phyloP scores from a whole-genome alignment of 176 grass and related monocot species.

The Zoysia pacifica region DNA sequence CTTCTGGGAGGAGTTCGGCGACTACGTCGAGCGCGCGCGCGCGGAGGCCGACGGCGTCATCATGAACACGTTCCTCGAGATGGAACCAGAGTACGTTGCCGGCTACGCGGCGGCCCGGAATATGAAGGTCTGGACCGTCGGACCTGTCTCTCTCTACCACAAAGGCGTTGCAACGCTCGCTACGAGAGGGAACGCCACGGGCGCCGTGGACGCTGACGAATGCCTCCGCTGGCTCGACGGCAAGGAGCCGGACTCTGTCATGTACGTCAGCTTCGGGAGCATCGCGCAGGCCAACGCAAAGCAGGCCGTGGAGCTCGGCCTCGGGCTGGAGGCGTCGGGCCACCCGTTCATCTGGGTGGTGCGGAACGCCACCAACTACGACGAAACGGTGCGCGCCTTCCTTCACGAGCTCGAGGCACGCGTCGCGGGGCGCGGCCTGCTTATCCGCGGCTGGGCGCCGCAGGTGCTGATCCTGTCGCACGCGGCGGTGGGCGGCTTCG shows the following conservation, averaged over 20 bases:
- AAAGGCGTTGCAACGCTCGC: not conserved
- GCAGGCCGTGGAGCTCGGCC: conserved; percentile 56
- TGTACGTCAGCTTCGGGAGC: conserved; percentile 81
- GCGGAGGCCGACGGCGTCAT: conserved; percentile 51
- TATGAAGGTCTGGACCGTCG: conserved; percentile 67
- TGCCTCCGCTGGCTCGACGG: conserved; percentile 61
- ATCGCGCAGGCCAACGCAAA: conserved; percentile 28
- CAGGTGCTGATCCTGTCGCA: conserved; percentile 66
- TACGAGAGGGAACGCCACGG: conserved; percentile 29
- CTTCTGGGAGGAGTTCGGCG: not conserved
- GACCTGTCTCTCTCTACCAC: conserved; percentile 60
- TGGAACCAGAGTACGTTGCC: conserved; percentile 61
- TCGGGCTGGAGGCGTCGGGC: conserved; percentile 48
- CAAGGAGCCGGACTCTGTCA: conserved; percentile 44
- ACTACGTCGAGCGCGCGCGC: conserved; percentile 12
- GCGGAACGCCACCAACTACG: conserved; percentile 13
- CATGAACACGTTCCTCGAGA: conserved; percentile 57
- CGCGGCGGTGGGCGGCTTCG: conserved; percentile 49
- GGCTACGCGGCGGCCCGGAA: conserved; percentile 27
- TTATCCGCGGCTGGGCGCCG: conserved; percentile 66
- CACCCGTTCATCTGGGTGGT: conserved; percentile 62
- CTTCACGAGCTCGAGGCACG: conserved; percentile 14
- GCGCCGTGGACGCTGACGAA: conserved; percentile 18
- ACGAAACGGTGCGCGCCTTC: not conserved
- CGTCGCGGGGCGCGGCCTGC: conserved; percentile 35